Evolutionary conservation across 768 basidiomycete species (phyloP).

Genomic region (Megacollybia marginata): DNA sequence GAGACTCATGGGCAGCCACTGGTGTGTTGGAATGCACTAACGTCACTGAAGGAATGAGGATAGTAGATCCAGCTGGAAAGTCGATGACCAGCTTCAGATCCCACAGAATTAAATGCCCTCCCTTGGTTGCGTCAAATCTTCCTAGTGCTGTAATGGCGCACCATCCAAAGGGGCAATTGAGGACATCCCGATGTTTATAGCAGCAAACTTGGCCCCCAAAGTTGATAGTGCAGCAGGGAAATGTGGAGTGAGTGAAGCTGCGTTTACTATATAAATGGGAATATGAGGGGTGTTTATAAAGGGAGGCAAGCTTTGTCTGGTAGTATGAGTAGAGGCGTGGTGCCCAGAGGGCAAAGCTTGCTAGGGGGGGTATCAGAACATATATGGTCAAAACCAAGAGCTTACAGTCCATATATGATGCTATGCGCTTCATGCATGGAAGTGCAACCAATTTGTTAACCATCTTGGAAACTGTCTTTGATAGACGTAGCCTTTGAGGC

Average conservation of each 20-base stretch:
- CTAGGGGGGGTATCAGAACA: background rate
- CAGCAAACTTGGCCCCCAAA: slow-evolving; percentile 4
- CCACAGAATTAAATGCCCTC: slow-evolving; percentile 26
- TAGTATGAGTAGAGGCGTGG: slow-evolving; percentile 8
- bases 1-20: slow-evolving; percentile 5
- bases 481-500: slow-evolving; percentile 1
- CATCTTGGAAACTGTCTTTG: background rate
- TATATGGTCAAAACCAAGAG: background rate
- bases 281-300: background rate
- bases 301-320: background rate
- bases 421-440: slow-evolving; percentile 1
- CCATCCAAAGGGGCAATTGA: slow-evolving; percentile 23
- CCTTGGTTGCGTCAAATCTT: slow-evolving; percentile 15
- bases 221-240: slow-evolving; percentile 3
- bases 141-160: slow-evolving; percentile 25
- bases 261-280: background rate
- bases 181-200: slow-evolving; percentile 15
- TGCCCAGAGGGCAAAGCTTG: slow-evolving; percentile 7
- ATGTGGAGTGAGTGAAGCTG: slow-evolving; percentile 13
- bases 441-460: slow-evolving; percentile 1
- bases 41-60: slow-evolving; percentile 17
- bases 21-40: slow-evolving; percentile 19
- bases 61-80: no score
- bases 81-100: slow-evolving; percentile 14
- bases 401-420: slow-evolving; percentile 10